A percentile compares a stretch with the other conserved stretches of the same genome.
These are phyloP conservation scores for Musa schizocarpa DNA, from an alignment of 176 grass and related monocot genomes.

Conservation along the genomic window DNA sequence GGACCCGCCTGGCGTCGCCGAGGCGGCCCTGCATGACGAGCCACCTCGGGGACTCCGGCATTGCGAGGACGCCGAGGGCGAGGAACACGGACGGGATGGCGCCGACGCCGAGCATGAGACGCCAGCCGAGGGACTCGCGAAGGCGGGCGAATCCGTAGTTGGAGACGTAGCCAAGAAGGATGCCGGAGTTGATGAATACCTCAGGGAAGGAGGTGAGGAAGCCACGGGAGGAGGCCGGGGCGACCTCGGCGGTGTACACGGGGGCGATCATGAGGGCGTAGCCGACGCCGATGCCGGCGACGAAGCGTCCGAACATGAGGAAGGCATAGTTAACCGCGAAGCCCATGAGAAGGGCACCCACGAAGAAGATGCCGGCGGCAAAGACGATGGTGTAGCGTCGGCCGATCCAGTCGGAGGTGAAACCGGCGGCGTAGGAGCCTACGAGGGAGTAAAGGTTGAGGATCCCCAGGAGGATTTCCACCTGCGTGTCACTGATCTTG, in stretches of 20 bases:
- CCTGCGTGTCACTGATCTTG: slow-evolving; percentile 22
- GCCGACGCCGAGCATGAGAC: slow-evolving; percentile 30
- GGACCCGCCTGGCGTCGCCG: slow-evolving; percentile 26
- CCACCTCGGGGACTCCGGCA: slow-evolving; percentile 90
- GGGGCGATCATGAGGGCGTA: slow-evolving; percentile 34
- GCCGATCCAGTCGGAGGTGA: slow-evolving; percentile 34
- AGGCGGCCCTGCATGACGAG: slow-evolving; percentile 63
- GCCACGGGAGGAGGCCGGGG: slow-evolving; percentile 30
- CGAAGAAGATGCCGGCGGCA: slow-evolving; percentile 29
- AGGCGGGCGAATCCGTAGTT: slow-evolving; percentile 32
- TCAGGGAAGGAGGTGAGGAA: slow-evolving; percentile 32
- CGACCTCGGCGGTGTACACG: slow-evolving; percentile 31
- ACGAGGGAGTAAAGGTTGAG: slow-evolving; percentile 31
- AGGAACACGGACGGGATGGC: slow-evolving; percentile 31
- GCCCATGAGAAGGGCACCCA: slow-evolving; percentile 32
- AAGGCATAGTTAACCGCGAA: slow-evolving; percentile 15
- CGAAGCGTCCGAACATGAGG: slow-evolving; percentile 35
- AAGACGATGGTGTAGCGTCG: slow-evolving; percentile 26
- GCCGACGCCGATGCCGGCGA: slow-evolving; percentile 25
- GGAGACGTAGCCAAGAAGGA: slow-evolving; percentile 32
- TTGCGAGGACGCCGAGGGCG: slow-evolving; percentile 24
- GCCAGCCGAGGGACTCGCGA: slow-evolving; percentile 21
- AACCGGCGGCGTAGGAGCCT: slow-evolving; percentile 26
- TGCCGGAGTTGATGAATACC: slow-evolving; percentile 56
- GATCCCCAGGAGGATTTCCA: slow-evolving; percentile 28